Evolutionary conservation across 129 eudicot species (phyloP), one percentile per base, ranked within the genome.

Genomic region (Lactuca saligna): DNA sequence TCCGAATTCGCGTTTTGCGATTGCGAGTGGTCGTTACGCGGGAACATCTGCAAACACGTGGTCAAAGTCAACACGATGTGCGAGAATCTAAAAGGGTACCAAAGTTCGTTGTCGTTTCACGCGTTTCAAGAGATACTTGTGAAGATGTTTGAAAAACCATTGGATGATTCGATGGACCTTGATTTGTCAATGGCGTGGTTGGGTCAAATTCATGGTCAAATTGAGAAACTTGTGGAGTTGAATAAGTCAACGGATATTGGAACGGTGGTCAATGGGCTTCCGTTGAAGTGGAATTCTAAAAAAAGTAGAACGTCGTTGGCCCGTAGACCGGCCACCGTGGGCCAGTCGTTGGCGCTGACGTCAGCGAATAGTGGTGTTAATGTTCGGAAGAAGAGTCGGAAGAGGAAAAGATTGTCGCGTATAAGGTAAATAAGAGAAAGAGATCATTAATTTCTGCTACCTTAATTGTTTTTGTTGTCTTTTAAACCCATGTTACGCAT

Each of bases 1-100:
- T 94, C 97, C 0, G 99, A 94, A 70, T 94, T 94, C 67, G 85
- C 99, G 0, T 89, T 87, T 69, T 94, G 99, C 60, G 99, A 94
- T 68, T 94, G 99, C 25, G 85, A 88, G 20, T 94, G 99, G 99
- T 81, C 97, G 3, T 58, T 83, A 68, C 91, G 75, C 38, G 99
- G 99, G 61, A 94, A 94, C 64, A 85, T 89, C 6, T 94, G 99
- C 89, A 94, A 94, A 76, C 99, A 94, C 51, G 82, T 94, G 8
- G 78, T 94, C 70, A 94, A 94, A 83, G 99, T 83, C 80, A 87
- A 94, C 75, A 89, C 78, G 86, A 75, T 94, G 11, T 89, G 91
- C 57, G 87, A 79, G 42, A 82, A 71, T 57, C 82, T 14, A 4
- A 56, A 32, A 58, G 68, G 57, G 7, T 78, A 37, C 66, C 72